A percentile compares a stretch with the other conserved stretches of the same genome.
phyloP scores from a whole-genome alignment of 1,284 basidiomycete species.

The Coriolopsis trogii region DNA sequence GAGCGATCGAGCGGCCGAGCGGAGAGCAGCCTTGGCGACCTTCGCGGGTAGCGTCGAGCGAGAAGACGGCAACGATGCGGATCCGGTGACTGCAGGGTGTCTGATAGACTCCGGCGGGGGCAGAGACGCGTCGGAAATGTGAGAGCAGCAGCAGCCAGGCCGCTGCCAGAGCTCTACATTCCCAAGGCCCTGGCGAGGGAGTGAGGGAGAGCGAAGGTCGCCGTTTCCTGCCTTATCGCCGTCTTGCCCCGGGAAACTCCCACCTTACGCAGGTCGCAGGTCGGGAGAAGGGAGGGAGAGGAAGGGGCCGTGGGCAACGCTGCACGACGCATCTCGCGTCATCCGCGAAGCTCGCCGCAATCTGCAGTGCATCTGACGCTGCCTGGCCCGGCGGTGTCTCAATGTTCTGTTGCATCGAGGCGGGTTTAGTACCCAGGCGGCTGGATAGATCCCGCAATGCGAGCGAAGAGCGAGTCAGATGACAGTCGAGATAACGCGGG shows the following conservation, averaged over 20 bases:
- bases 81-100: background rate
- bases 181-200: no score
- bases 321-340: no score
- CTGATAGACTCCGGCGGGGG: background rate
- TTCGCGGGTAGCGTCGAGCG: background rate
- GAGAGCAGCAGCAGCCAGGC: background rate
- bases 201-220: slow-evolving; percentile 1
- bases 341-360: slow-evolving; percentile 25
- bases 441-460: slow-evolving; percentile 17
- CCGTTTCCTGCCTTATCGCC: slow-evolving; percentile 21
- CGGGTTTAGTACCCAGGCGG: no score
- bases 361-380: no score
- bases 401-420: no score
- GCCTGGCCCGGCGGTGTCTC: no score
- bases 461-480: slow-evolving; percentile 34
- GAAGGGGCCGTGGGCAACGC: no score
- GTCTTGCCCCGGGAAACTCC: slow-evolving; percentile 11
- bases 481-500: slow-evolving; percentile 34
- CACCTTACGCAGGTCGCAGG: slow-evolving; percentile 8
- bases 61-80: background rate
- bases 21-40: background rate
- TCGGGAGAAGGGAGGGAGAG: no score
- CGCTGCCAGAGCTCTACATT: no score
- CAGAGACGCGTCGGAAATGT: slow-evolving; percentile 1
- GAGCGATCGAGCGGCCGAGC: slow-evolving; percentile 1